Conservation (phyloP, 805 yeast species). For the Metschnikowia similis region DNA sequence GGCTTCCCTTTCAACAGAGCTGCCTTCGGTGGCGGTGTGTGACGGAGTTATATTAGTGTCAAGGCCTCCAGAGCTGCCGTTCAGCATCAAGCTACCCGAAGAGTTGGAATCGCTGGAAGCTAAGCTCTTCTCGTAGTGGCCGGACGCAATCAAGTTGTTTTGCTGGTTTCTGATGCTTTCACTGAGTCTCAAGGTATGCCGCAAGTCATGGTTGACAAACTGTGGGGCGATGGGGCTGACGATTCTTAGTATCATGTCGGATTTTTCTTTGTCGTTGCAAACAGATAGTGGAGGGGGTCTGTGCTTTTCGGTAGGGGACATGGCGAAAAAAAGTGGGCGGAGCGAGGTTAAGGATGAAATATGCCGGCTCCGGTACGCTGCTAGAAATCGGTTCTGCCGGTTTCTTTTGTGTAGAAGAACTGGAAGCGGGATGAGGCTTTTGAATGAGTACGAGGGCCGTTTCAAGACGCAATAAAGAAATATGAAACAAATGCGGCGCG, state of each 20-base stretch:
- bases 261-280: slow-evolving; percentile 8
- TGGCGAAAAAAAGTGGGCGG: slow-evolving; percentile 1
- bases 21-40: not conserved
- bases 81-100: not conserved
- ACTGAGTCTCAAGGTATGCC: slow-evolving; percentile 14
- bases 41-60: not conserved
- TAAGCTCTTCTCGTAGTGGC: slow-evolving; percentile 6
- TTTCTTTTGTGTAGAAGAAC: slow-evolving; percentile 1
- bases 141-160: slow-evolving; percentile 12
- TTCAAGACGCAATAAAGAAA: slow-evolving; percentile 4
- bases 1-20: not conserved
- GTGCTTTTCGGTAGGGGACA: slow-evolving; percentile 11
- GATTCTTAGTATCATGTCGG: slow-evolving; percentile 14
- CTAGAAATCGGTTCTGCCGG: not conserved
- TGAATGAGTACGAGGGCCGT: slow-evolving; percentile 1
- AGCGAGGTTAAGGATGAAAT: not conserved
- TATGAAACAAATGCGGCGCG: slow-evolving; percentile 6
- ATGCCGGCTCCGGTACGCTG: not conserved
- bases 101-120: slow-evolving; percentile 1
- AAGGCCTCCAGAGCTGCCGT: not conserved
- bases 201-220: slow-evolving; percentile 13
- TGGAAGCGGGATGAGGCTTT: slow-evolving; percentile 1
- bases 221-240: slow-evolving; percentile 16
- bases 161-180: slow-evolving; percentile 16
- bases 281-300: slow-evolving; percentile 14